These are phyloP conservation scores for Auricularia sp. DNA, from an alignment of 768 basidiomycete species.

Conservation along the genomic window DNA sequence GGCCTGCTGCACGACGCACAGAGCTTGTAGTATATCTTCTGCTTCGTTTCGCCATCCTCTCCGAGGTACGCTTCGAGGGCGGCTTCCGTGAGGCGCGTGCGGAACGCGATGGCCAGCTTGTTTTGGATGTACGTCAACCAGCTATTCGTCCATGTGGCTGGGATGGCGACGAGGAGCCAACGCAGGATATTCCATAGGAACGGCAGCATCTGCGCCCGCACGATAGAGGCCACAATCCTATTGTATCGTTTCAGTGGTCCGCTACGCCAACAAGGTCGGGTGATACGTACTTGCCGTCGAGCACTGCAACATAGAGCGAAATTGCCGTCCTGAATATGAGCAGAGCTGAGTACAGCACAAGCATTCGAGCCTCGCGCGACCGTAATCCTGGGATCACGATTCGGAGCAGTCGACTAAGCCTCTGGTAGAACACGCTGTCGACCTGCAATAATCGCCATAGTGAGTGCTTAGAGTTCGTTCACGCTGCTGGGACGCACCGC, in stretches of 20 bases:
- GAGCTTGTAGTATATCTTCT: conserved; percentile 90
- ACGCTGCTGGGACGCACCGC: conserved; percentile 40
- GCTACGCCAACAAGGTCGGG: not conserved
- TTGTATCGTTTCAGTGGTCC: not conserved
- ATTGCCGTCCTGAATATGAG: conserved; percentile 85
- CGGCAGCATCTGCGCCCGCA: conserved; percentile 67
- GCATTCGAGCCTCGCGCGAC: conserved; percentile 79
- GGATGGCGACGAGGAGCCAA: conserved; percentile 88
- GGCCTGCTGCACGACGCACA: conserved; percentile 34
- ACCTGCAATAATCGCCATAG: conserved; percentile 38
- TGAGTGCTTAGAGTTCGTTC: not conserved
- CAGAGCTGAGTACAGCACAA: conserved; percentile 81
- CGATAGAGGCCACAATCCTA: conserved; percentile 91
- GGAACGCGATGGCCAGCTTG: conserved; percentile 82
- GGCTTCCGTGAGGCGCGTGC: conserved; percentile 75
- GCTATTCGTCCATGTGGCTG: conserved; percentile 87
- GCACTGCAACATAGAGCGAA: conserved; percentile 85
- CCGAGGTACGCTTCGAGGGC: conserved; percentile 81
- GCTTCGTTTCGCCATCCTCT: conserved; percentile 48
- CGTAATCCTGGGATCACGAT: conserved; percentile 83
- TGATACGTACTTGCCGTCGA: conserved; percentile 74
- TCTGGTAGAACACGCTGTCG: conserved; percentile 84
- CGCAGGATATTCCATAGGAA: conserved; percentile 80
- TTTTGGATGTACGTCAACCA: conserved; percentile 91
- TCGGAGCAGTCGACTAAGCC: conserved; percentile 62